Conservation (phyloP, 1,284 basidiomycete species). For the Xerocomus minutiporus region DNA sequence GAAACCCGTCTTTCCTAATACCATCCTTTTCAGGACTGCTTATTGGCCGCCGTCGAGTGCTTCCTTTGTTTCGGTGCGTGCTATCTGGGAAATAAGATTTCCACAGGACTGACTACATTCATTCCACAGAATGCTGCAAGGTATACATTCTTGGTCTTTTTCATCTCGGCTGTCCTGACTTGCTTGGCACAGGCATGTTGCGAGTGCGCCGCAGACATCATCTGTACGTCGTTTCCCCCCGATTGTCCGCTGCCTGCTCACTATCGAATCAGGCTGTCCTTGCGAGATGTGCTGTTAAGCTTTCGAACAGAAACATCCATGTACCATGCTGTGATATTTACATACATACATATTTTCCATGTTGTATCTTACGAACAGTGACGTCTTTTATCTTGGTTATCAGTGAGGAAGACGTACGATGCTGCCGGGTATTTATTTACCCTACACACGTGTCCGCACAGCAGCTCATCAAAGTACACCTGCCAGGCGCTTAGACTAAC, state of each 20-base stretch:
- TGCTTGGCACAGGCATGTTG: slow-evolving; percentile 22
- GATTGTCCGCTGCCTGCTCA: slow-evolving; percentile 4
- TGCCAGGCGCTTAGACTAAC: background rate
- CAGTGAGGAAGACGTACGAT: too few relatives aligned
- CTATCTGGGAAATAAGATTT: background rate
- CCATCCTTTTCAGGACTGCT: slow-evolving; percentile 41
- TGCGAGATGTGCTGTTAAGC: slow-evolving; percentile 33
- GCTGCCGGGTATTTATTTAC: background rate
- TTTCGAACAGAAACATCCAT: background rate
- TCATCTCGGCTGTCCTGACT: background rate
- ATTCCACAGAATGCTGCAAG: slow-evolving; percentile 32
- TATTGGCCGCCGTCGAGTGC: slow-evolving; percentile 43
- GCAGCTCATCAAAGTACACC: background rate
- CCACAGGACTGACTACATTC: slow-evolving; percentile 1
- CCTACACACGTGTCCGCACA: background rate
- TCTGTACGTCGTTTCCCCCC: slow-evolving; percentile 20
- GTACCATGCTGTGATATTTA: slow-evolving; percentile 10
- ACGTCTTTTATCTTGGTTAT: background rate
- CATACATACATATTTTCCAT: slow-evolving; percentile 1
- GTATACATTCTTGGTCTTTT: slow-evolving; percentile 7
- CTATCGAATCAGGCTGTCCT: slow-evolving; percentile 23
- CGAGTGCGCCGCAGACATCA: slow-evolving; percentile 29
- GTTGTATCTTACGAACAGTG: slow-evolving; percentile 11
- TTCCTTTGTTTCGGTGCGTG: slow-evolving; percentile 53
- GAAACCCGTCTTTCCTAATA: background rate